phyloP scores from a whole-genome alignment of 2,329 filamentous ascomycete species.

The Penicillium sp. region DNA sequence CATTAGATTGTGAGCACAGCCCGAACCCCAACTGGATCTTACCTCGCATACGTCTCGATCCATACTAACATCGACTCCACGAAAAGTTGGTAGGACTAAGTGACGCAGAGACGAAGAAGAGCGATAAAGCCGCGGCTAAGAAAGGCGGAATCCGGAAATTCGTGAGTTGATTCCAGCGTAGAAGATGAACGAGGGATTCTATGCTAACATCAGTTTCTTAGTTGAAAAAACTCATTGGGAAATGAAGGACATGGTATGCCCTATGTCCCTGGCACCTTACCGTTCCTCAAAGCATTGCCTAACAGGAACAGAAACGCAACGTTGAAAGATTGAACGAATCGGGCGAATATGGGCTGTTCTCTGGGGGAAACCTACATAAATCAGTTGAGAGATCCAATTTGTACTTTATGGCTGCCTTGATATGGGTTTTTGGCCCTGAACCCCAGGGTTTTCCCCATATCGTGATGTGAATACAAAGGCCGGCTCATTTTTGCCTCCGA shows the following conservation, averaged over 20 bases:
- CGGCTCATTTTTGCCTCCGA: background rate
- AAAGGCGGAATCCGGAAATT: background rate
- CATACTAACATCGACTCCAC: background rate
- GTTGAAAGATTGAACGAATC: background rate
- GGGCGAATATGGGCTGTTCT: background rate
- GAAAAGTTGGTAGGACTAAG: background rate
- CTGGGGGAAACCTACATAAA: background rate
- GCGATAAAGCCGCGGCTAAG: background rate
- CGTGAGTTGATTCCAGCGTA: background rate
- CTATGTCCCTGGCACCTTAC: background rate
- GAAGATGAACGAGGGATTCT: background rate
- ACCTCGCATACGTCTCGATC: too few relatives aligned
- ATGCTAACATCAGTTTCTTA: background rate
- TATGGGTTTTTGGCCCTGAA: slow-evolving; percentile 2
- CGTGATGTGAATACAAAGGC: slow-evolving; percentile 4
- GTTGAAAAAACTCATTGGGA: background rate
- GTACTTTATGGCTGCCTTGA: background rate
- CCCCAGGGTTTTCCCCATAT: slow-evolving; percentile 3
- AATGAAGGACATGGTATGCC: background rate
- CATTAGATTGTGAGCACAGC: background rate
- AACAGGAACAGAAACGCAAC: background rate
- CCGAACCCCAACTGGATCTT: background rate
- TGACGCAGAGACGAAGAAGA: background rate
- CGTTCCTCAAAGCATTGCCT: background rate
- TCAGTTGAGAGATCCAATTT: background rate